Evolutionary conservation across 2,329 filamentous ascomycete genomes (phyloP).

Genomic region (Aureobasidium zeae): DNA sequence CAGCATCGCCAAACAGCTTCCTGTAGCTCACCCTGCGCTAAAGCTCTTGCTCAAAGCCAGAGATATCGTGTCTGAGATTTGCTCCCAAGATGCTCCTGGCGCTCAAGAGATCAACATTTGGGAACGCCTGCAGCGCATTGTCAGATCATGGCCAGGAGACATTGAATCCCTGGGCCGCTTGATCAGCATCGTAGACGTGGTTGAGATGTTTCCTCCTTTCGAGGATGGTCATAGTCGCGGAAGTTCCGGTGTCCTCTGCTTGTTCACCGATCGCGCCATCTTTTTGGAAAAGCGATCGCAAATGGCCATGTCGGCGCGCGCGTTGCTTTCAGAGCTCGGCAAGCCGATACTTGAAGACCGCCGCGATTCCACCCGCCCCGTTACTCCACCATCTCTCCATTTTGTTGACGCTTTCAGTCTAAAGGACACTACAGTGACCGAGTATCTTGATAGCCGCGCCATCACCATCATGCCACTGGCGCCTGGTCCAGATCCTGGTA

Average conservation of each 20-base stretch:
- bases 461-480: slow-evolving; percentile 12
- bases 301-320: slow-evolving; percentile 59
- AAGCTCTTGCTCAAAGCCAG: slow-evolving; percentile 76
- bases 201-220: slow-evolving; percentile 68
- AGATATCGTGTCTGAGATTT: slow-evolving; percentile 93
- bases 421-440: slow-evolving; percentile 14
- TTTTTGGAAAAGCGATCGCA: slow-evolving; percentile 62
- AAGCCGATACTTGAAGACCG: slow-evolving; percentile 54
- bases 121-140: slow-evolving; percentile 63
- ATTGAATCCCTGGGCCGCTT: slow-evolving; percentile 57
- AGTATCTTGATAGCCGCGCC: slow-evolving; percentile 16
- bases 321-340: slow-evolving; percentile 75
- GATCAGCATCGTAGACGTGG: slow-evolving; percentile 70
- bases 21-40: slow-evolving; percentile 75
- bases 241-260: slow-evolving; percentile 59
- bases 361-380: slow-evolving; percentile 33
- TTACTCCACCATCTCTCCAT: slow-evolving; percentile 55
- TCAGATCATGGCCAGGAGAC: slow-evolving; percentile 66
- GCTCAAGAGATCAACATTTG: slow-evolving; percentile 63
- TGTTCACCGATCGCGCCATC: slow-evolving; percentile 76
- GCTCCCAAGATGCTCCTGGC: slow-evolving; percentile 71
- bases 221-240: slow-evolving; percentile 35
- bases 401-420: slow-evolving; percentile 41
- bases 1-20: slow-evolving; percentile 79
- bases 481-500: slow-evolving; percentile 3